These are phyloP conservation scores for Sporothrix brasiliensis DNA, from an alignment of 2,329 filamentous ascomycete species.

Conservation along the genomic window DNA sequence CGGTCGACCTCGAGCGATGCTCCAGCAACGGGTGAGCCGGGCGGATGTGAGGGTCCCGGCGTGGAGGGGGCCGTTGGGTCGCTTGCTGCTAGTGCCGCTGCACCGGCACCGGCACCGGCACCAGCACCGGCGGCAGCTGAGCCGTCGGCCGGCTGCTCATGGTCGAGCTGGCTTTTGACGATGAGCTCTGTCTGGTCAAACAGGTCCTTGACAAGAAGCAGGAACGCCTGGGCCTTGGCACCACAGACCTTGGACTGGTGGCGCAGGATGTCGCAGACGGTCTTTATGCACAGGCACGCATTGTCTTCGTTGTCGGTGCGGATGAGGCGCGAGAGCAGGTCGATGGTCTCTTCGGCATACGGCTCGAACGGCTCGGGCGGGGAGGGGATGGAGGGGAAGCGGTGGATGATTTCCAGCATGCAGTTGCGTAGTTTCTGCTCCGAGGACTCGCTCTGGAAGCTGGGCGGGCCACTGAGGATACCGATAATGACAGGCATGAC, in stretches of 20 bases:
- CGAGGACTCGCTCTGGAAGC: conserved; percentile 85
- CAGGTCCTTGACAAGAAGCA: conserved; percentile 90
- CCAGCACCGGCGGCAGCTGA: conserved; percentile 43
- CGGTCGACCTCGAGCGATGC: conserved; percentile 80
- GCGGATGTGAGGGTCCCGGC: conserved; percentile 66
- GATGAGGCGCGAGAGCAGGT: conserved; percentile 85
- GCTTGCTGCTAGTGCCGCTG: conserved; percentile 32
- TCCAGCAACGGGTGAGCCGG: conserved; percentile 84
- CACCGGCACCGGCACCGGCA: neutral
- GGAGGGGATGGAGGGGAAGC: conserved; percentile 70
- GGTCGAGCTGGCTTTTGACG: conserved; percentile 93
- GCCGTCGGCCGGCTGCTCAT: conserved; percentile 56
- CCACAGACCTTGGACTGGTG: conserved; percentile 82
- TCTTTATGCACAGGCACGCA: conserved; percentile 97
- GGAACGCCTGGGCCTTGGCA: conserved; percentile 82
- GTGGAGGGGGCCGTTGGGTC: conserved; percentile 66
- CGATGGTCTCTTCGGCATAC: conserved; percentile 85
- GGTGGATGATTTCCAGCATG: conserved; percentile 90
- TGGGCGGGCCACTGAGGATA: conserved; percentile 80
- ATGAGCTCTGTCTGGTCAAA: conserved; percentile 94
- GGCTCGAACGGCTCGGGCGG: conserved; percentile 82
- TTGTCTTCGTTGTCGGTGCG: conserved; percentile 97
- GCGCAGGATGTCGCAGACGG: conserved; percentile 93
- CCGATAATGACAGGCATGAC: conserved; percentile 87
- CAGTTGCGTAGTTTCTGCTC: conserved; percentile 96